Evolutionary conservation across 2,329 filamentous ascomycete species (phyloP), one percentile per base, ranked within the genome.

Genomic region (Botryotinia calthae): DNA sequence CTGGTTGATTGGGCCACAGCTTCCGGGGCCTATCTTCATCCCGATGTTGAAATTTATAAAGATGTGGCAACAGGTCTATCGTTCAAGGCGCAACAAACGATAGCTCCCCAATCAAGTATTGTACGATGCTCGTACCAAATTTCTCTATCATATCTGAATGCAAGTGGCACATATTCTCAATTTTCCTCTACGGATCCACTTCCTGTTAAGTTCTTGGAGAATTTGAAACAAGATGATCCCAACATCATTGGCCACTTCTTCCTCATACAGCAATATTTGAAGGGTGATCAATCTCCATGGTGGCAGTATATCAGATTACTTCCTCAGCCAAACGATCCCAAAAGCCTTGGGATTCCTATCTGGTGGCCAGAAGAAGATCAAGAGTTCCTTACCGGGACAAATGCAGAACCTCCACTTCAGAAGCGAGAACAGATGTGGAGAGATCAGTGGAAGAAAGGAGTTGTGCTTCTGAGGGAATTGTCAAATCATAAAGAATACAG

Each of bases 171-270:
- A 4, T 81, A 82, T 12, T 77, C 82, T 2, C 75, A 79, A 22
- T 75, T 79, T 42, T 63, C 74, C 42, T 22, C 66, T 42, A 72
- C 77, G 46, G 72, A 76, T 4, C 46, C 67, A n/a, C 87, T 92
- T 64, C 85, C 88, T 0, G 66, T 76, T 0, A 78, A 79, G 1
- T 89, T 92, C 76, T 80, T 91, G 64, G 77, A 83, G 1, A 77
- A 79, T 7, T 81, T 85, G 2, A 86, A 86, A 1, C 85, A 56
- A 9, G 74, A 78, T 6, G 74, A 77, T 46, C 77, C 88, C 0
- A 87, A 92, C 76, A 87, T 92, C 72, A 82, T 90, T 66, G 86
- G 88, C 14, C 86, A 90, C 6, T 91, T 93, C 81, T 91, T 92
- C 75, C 84, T 94, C 9, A 85, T 92, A 79, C 88, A 90, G 74